Conservation (phyloP, 148 eudicot genomes). For the Amaranthus hypochondriacus region DNA sequence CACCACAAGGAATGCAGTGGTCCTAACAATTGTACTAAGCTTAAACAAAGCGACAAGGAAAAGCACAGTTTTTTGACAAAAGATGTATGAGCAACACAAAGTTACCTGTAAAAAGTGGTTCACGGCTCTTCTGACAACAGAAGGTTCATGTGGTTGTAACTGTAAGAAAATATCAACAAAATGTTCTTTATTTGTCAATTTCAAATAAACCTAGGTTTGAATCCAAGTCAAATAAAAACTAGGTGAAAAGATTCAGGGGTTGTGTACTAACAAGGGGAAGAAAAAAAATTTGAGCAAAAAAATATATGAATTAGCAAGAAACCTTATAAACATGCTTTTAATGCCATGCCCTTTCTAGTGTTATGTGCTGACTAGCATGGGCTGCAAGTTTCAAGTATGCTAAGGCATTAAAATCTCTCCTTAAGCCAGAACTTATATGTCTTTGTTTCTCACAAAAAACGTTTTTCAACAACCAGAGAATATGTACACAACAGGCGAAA, state of each 20-base stretch:
- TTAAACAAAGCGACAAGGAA: background rate
- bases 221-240: background rate
- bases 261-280: background rate
- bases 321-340: background rate
- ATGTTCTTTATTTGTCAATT: background rate
- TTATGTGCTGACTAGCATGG: too few relatives aligned
- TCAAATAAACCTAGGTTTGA: background rate
- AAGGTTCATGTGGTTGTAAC: conserved; percentile 92
- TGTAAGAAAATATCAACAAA: conserved; percentile 32
- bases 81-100: background rate
- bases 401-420: too few relatives aligned
- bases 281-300: background rate
- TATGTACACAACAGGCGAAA: too few relatives aligned
- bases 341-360: too few relatives aligned
- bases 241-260: background rate
- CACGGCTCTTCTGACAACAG: conserved; percentile 73
- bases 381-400: too few relatives aligned
- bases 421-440: too few relatives aligned
- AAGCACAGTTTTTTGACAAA: background rate
- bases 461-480: too few relatives aligned
- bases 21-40: background rate
- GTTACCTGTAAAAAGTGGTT: conserved; percentile 90
- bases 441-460: too few relatives aligned
- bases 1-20: background rate
- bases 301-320: background rate